Base-by-base conservation (phyloP, 306 rosid species). In the Alnus glutinosa region DNA sequence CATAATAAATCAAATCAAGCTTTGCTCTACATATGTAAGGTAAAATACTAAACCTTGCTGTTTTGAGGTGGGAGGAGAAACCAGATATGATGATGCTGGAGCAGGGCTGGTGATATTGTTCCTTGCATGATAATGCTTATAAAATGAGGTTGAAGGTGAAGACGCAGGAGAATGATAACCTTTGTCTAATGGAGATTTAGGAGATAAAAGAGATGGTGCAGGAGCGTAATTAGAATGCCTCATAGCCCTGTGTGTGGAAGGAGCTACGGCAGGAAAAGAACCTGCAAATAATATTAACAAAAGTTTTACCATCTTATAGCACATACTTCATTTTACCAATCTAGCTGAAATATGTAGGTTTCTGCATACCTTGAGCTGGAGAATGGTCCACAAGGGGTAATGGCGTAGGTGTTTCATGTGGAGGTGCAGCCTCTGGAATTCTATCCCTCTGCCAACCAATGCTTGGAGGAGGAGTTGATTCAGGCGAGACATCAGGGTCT, bases 401-500 rank as follows among this genome's bases (percentile, higher is more conserved):
- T 23, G 90, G 86, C 76, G 76, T 85, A n/a, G 86, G 83, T 76
- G 77, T 61, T 85, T 77, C 78, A 73, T 64, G 49, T 49, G 71
- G 51, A 63, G 94, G 94, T 32, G 92, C 83, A 80, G 84, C 81
- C 71, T 64, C 80, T 12, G 92, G 92, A 42, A 71, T 34, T 82
- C 81, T 73, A 75, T 69, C 71, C n/a, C 71, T 87, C 70, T 75
- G 76, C 87, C 85, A 48, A 30, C 71, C 55, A 70, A 76, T 77
- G 64, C 75, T 81, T 75, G 88, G 46, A 18, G 93, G 80, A 87
- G 90, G 89, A 74, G 93, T 80, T 71, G 87, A 62, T 23, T 76
- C 79, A 51, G 92, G 93, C 85, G 96, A 80, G 79, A 88, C 84
- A 75, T 66, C 82, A 73, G 89, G 91, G 62, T 78, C 98, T 92